phyloP scores from a whole-genome alignment of 805 yeast genomes.

The Kodamaea restingae region DNA sequence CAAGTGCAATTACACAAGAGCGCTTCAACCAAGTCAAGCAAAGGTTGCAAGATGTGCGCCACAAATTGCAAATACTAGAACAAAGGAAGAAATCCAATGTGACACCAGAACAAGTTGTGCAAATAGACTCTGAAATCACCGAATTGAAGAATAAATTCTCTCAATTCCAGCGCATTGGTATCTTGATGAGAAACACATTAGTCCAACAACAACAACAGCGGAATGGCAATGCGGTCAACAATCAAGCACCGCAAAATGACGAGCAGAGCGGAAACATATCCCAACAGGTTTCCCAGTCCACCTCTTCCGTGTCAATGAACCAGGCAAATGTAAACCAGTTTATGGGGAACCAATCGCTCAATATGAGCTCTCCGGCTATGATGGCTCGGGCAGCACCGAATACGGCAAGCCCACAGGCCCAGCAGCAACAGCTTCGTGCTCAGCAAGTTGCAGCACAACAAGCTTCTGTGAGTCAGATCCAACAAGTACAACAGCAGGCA shows the following conservation, averaged over 20 bases:
- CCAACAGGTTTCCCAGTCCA: background rate
- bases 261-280: no score
- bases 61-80: constrained; percentile 48
- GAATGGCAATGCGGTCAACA: constrained; percentile 2
- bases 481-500: constrained; percentile 14
- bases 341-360: constrained; percentile 6
- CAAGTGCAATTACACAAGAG: constrained; percentile 31
- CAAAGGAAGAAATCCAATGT: constrained; percentile 42
- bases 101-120: constrained; percentile 42
- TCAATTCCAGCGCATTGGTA: constrained; percentile 49
- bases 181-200: constrained; percentile 42
- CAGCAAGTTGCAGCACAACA: constrained; percentile 10
- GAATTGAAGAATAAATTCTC: constrained; percentile 45
- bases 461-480: constrained; percentile 11
- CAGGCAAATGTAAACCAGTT: constrained; percentile 2
- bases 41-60: constrained; percentile 46
- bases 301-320: background rate
- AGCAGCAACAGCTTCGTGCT: constrained; percentile 13
- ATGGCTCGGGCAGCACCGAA: constrained; percentile 3
- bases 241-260: background rate
- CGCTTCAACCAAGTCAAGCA: constrained; percentile 42
- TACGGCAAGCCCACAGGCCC: constrained; percentile 10
- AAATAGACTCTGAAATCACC: constrained; percentile 46
- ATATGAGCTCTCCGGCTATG: constrained; percentile 7
- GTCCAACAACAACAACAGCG: constrained; percentile 22